Conservation (phyloP, 352 stramenopile species). For the Globisporangium heterothallicum region DNA sequence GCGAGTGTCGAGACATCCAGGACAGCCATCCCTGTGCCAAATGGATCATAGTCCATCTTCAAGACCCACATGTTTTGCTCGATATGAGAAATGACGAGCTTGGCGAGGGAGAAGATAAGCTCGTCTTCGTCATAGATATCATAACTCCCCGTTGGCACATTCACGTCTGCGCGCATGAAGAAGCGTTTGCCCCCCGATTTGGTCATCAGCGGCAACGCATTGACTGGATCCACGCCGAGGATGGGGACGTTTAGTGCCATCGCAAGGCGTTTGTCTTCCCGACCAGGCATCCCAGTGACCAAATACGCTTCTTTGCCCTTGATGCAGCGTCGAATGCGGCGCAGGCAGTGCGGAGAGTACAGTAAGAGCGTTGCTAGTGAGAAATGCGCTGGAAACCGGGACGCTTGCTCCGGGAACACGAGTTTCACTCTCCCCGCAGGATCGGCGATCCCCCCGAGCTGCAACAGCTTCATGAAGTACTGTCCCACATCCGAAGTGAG, state of each 20-base stretch:
- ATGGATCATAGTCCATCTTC: constrained; percentile 77
- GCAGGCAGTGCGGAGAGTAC: constrained; percentile 80
- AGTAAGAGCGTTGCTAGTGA: constrained; percentile 76
- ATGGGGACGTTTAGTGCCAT: constrained; percentile 74
- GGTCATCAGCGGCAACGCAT: constrained; percentile 51
- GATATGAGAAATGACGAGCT: constrained; percentile 82
- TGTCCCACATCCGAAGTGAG: constrained; percentile 66
- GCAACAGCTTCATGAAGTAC: constrained; percentile 83
- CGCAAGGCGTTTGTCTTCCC: constrained; percentile 77
- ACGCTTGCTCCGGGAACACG: constrained; percentile 76
- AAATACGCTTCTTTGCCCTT: constrained; percentile 68
- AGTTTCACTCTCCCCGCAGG: constrained; percentile 67
- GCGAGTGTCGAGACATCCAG: constrained; percentile 63
- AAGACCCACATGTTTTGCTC: constrained; percentile 76
- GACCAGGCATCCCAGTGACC: constrained; percentile 63
- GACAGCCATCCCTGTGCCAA: constrained; percentile 48
- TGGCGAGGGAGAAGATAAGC: constrained; percentile 71
- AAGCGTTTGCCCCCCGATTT: constrained; percentile 76
- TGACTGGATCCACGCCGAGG: constrained; percentile 49
- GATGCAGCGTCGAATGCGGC: constrained; percentile 53
- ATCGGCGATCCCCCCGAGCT: constrained; percentile 65
- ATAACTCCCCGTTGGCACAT: constrained; percentile 80
- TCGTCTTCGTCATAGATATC: constrained; percentile 89
- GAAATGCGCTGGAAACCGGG: constrained; percentile 75
- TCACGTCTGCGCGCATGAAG: constrained; percentile 83